These are phyloP conservation scores for Hammondia hammondi DNA, from an alignment of 169 alveolate species.

Conservation along the genomic window DNA sequence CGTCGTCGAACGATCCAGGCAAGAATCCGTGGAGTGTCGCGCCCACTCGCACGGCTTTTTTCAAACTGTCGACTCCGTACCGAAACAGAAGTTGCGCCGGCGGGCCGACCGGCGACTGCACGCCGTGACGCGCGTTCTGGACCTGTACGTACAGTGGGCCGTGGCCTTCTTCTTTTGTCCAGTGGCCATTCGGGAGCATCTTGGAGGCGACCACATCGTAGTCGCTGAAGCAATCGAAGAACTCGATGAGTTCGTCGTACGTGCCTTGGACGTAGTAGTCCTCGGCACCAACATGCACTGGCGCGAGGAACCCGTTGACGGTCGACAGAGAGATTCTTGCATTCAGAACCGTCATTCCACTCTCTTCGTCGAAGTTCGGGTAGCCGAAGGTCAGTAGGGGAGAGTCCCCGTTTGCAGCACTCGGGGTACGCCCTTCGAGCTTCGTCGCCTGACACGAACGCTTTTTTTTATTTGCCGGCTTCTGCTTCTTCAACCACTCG, in stretches of 20 bases:
- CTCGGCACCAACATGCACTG: slow-evolving; percentile 1
- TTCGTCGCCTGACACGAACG: not conserved
- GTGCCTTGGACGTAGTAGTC: slow-evolving; percentile 35
- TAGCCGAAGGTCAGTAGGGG: not conserved
- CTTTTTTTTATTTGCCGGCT: not conserved
- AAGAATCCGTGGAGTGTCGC: not conserved
- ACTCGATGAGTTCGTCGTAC: not conserved
- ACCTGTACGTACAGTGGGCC: slow-evolving; percentile 26
- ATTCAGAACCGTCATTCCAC: not conserved
- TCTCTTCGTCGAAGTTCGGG: not conserved
- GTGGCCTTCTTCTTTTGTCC: not conserved
- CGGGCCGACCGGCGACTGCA: not conserved
- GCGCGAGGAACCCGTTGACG: not conserved
- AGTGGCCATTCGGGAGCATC: slow-evolving; percentile 39
- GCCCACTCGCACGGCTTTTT: not conserved
- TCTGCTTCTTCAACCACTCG: not conserved
- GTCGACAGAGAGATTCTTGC: not conserved
- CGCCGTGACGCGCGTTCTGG: not conserved
- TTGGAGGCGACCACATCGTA: not conserved
- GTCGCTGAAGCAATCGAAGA: slow-evolving; percentile 2
- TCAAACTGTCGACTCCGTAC: not conserved
- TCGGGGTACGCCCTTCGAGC: not conserved
- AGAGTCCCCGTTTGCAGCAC: slow-evolving; percentile 21
- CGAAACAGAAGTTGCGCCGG: not conserved
- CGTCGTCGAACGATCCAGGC: not conserved